These are phyloP conservation scores for Coniophora puteana DNA, from an alignment of 1,284 basidiomycete species.

Conservation along the genomic window DNA sequence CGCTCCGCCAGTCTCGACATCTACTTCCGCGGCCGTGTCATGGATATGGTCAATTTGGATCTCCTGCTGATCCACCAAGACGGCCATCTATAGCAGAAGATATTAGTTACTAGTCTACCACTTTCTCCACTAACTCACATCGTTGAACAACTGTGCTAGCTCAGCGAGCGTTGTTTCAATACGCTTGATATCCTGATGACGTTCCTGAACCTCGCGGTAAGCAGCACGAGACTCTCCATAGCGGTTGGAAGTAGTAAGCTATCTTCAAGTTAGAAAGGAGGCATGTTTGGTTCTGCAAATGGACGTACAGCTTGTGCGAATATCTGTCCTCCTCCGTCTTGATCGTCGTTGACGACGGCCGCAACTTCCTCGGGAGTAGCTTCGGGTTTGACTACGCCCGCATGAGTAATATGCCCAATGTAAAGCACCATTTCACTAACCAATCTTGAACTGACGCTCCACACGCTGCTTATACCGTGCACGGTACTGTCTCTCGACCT, in stretches of 20 bases:
- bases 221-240: slow-evolving; percentile 85
- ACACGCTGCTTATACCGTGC: slow-evolving; percentile 79
- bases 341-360: slow-evolving; percentile 70
- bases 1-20: slow-evolving; percentile 70
- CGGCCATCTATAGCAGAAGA: slow-evolving; percentile 57
- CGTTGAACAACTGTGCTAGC: slow-evolving; percentile 85
- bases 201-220: slow-evolving; percentile 87
- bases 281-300: background rate
- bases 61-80: slow-evolving; percentile 78
- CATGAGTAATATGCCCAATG: background rate
- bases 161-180: slow-evolving; percentile 89
- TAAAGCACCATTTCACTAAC: slow-evolving; percentile 32
- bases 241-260: slow-evolving; percentile 71
- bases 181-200: slow-evolving; percentile 84
- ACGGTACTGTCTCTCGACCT: slow-evolving; percentile 84
- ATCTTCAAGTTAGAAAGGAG: slow-evolving; percentile 1
- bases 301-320: slow-evolving; percentile 79
- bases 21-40: slow-evolving; percentile 55
- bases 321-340: slow-evolving; percentile 58
- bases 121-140: too few relatives aligned
- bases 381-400: slow-evolving; percentile 75
- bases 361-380: slow-evolving; percentile 82
- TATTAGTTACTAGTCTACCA: slow-evolving; percentile 14
- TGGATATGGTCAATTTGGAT: slow-evolving; percentile 69
- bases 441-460: slow-evolving; percentile 88